Percentiles rank a stretch among this genome's conserved stretches.
Evolutionary conservation across 2,329 filamentous ascomycete species (phyloP).

Genomic region (Cercospora nicotianae): DNA sequence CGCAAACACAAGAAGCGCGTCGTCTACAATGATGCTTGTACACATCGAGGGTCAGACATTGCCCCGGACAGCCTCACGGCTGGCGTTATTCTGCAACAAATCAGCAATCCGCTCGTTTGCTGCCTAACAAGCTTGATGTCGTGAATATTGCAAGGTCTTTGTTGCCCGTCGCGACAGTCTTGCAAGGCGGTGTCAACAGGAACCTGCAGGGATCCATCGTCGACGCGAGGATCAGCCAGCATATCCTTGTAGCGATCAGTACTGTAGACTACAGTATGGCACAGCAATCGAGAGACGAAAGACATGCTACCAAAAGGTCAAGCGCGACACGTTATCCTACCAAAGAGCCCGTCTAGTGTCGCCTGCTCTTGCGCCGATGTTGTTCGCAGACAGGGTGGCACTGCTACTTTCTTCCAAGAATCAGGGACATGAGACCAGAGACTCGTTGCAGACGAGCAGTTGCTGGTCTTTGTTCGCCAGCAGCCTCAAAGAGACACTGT

Average conservation of each 20-base stretch:
- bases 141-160: background rate
- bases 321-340: background rate
- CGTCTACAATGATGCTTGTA: background rate
- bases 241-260: background rate
- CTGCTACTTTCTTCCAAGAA: background rate
- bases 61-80: background rate
- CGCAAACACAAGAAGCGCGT: background rate
- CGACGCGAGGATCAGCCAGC: conserved; percentile 2
- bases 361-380: background rate
- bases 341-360: background rate
- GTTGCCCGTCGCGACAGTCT: conserved; percentile 14
- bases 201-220: conserved; percentile 1
- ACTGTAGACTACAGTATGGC: background rate
- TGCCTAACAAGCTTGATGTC: background rate
- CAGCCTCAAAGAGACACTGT: background rate
- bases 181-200: conserved; percentile 6
- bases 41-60: background rate
- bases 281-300: background rate
- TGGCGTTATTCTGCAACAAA: background rate
- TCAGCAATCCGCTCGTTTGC: background rate
- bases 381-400: background rate
- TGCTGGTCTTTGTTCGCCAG: background rate
- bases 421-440: background rate
- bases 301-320: background rate
- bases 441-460: background rate